A percentile compares a stretch with the other conserved stretches of the same genome.
These are phyloP conservation scores for Dipodascopsis uninucleata DNA, from an alignment of 805 yeast species.

Conservation along the genomic window DNA sequence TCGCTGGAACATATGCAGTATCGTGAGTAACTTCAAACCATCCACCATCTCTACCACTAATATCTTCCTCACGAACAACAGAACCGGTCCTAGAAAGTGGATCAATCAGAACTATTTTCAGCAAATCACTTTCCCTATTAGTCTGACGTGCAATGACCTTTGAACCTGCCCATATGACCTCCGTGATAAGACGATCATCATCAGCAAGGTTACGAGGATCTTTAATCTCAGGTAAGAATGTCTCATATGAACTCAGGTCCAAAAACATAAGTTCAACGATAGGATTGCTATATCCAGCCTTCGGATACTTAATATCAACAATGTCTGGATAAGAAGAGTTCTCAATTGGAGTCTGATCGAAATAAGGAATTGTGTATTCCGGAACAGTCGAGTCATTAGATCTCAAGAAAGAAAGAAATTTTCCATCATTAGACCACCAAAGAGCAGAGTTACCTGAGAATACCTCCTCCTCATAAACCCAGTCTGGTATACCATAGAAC, in stretches of 20 bases:
- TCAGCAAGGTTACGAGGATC: constrained; percentile 41
- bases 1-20: constrained; percentile 55
- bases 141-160: constrained; percentile 53
- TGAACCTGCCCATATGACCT: constrained; percentile 66
- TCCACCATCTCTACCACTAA: constrained; percentile 45
- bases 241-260: constrained; percentile 35
- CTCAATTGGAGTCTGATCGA: constrained; percentile 49
- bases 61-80: constrained; percentile 49
- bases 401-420: constrained; percentile 58
- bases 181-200: constrained; percentile 54
- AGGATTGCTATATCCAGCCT: constrained; percentile 78
- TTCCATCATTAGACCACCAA: constrained; percentile 85
- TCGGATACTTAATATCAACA: constrained; percentile 69
- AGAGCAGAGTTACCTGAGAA: constrained; percentile 63
- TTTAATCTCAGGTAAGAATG: constrained; percentile 39
- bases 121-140: constrained; percentile 62
- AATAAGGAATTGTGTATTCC: constrained; percentile 70
- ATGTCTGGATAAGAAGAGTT: constrained; percentile 57
- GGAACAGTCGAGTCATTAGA: constrained; percentile 74
- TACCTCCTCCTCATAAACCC: constrained; percentile 94
- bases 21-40: constrained; percentile 79
- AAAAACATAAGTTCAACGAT: constrained; percentile 52
- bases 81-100: constrained; percentile 38
- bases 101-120: constrained; percentile 55
- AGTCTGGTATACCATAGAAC: constrained; percentile 86